Evolutionary conservation across 192 early-diverging fungal genomes (phyloP), one percentile per base, ranked within the genome.

Genomic region (Chytriomyces confervae): DNA sequence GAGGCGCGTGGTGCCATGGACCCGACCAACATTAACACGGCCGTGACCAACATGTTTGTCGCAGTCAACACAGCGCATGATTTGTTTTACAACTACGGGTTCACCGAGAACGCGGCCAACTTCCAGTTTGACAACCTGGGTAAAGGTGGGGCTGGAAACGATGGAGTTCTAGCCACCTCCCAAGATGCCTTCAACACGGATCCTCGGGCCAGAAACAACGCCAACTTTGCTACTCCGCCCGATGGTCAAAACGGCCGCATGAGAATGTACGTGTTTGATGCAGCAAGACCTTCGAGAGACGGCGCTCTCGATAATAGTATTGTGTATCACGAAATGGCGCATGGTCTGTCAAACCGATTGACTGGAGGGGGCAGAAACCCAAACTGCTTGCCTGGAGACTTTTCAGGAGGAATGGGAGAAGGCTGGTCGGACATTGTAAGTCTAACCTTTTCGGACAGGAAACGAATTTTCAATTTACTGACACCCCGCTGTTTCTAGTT

Each of bases 151-250:
- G 13, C 8, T 5, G 83, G 57, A 7, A 60, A 66, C 61, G 89
- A 91, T 72, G 82, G 86, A 75, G 83, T 87, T 65, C 87, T 89
- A 77, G 81, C 82, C 23, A 90, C 83, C 51, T 81, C 86, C 18
- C 89, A 88, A 20, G 88, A 87, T 73, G 84, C 79, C 5, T 77
- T 77, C 76, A 62, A 50, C 62, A 49, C 23, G 43, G 69, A 50
- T 53, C 60, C 69, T 53, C 24, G 13, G 62, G 13, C 9, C 61
- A 91, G 87, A 69, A 82, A 82, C 72, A 88, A 91, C 66, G 88
- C 88, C 66, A 83, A 85, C 78, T 88, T 91, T 85, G 79, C 81
- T 23, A 96, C 96, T 24, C 95, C 95, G n/a, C 95, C 95, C 1
- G 96, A 98, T 87, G 96, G 96, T 66, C 36, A 50, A 9, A 20